Conservation (phyloP, 1,284 basidiomycete species). For the Moesziomyces parantarcticus region DNA sequence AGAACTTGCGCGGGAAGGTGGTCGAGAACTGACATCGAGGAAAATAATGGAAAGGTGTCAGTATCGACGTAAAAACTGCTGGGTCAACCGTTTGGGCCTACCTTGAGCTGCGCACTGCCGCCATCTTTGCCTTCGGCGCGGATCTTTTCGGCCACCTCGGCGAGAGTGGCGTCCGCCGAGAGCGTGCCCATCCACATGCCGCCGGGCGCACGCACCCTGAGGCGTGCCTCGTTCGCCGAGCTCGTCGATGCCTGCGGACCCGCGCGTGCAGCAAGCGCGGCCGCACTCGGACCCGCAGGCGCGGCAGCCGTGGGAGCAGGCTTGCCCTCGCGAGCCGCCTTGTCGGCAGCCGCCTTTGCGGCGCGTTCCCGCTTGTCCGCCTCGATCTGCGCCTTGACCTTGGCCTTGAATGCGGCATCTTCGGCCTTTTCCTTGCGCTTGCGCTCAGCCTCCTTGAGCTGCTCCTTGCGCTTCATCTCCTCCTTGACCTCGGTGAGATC, state of each 20-base stretch:
- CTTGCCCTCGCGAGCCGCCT: constrained; percentile 56
- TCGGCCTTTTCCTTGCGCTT: constrained; percentile 62
- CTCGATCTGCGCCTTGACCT: constrained; percentile 65
- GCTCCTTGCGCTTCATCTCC: constrained; percentile 65
- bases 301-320: constrained; percentile 11
- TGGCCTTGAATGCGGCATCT: constrained; percentile 60
- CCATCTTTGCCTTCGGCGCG: constrained; percentile 52
- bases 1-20: constrained; percentile 64
- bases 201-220: constrained; percentile 59
- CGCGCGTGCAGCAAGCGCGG: constrained; percentile 35
- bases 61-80: too few species aligned
- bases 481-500: constrained; percentile 56
- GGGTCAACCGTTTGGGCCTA: constrained; percentile 14
- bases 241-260: constrained; percentile 39
- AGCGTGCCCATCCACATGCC: constrained; percentile 64
- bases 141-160: constrained; percentile 52
- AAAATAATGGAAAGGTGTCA: neutral
- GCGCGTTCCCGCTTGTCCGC: constrained; percentile 65
- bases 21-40: constrained; percentile 56
- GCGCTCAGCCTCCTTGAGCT: constrained; percentile 60
- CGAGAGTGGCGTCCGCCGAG: constrained; percentile 54
- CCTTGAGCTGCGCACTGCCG: constrained; percentile 47
- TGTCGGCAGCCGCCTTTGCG: constrained; percentile 61
- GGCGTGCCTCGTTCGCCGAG: constrained; percentile 54
- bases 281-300: constrained; percentile 34